These are phyloP conservation scores for Eremothecium sinecaudum DNA, from an alignment of 1,139 yeast genomes.

Conservation along the genomic window DNA sequence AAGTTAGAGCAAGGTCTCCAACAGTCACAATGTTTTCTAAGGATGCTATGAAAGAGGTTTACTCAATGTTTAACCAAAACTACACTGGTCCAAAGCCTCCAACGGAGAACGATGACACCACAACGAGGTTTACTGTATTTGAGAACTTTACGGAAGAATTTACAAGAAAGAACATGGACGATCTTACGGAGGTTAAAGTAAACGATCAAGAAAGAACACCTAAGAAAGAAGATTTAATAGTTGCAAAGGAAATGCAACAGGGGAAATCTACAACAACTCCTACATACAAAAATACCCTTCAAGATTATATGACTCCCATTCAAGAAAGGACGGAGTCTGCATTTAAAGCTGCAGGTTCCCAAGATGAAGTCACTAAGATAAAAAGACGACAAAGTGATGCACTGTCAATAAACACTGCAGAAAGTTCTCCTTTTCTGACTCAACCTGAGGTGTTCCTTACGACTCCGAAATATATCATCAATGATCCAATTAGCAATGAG, in stretches of 20 bases:
- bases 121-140: constrained; percentile 24
- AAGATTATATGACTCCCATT: constrained; percentile 27
- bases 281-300: constrained; percentile 11
- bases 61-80: constrained; percentile 60
- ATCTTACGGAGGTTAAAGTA: constrained; percentile 31
- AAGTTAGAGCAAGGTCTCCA: constrained; percentile 44
- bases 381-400: constrained; percentile 8
- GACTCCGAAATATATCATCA: constrained; percentile 10
- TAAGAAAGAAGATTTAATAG: constrained; percentile 6
- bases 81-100: constrained; percentile 16
- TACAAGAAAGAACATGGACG: constrained; percentile 30
- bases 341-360: constrained; percentile 8
- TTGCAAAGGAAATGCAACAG: constrained; percentile 3
- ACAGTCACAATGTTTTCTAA: constrained; percentile 72
- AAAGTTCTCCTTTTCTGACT: constrained; percentile 26
- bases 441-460: constrained; percentile 13
- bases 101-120: constrained; percentile 25
- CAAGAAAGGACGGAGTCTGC: constrained; percentile 23
- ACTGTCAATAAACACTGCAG: constrained; percentile 11
- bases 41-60: constrained; percentile 67
- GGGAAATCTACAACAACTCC: constrained; percentile 9
- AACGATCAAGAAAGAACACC: constrained; percentile 5
- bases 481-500: constrained; percentile 18
- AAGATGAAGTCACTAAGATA: constrained; percentile 6
- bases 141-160: constrained; percentile 34